Base-by-base conservation (phyloP, 2,329 filamentous ascomycete genomes). In the Leptographium lundbergii region DNA sequence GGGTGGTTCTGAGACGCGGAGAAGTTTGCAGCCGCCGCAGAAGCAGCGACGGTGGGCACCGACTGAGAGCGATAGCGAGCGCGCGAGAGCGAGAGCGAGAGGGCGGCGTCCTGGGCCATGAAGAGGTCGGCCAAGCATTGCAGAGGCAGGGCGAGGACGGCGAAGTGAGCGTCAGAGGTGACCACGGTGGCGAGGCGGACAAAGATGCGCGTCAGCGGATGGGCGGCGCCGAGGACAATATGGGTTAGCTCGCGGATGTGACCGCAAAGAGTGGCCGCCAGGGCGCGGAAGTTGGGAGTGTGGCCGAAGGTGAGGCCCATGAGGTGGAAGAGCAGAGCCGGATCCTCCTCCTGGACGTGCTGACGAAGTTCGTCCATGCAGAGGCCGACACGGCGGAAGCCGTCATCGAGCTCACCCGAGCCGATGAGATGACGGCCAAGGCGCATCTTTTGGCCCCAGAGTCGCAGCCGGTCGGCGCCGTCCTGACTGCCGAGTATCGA, bases 301-400 rank as follows among this genome's bases (percentile, higher is more conserved):
- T 57, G 59, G 53, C 48, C 60, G 48, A 60, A 54, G 19, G 60
- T 61, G 57, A 59, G 61, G 57, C 51, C 54, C 11, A 63, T 59
- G 42, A 67, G 53, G 39, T 65, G 61, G 47, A 63, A 66, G 50
- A 68, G 62, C 29, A 67, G 58, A 7, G 63, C 52, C 22, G 61
- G 63, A 54, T 67, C 66, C 51, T 67, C 61, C 25, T 67, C 65
- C 14, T 55, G 57, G 34, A 68, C 53, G 48, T 66, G 59, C 60
- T 62, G 61, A 9, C 59, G 60, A 24, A 68, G 60, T 52, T 64
- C 57, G 58, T 68, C 66, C 55, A 68, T 61, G 50, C 63, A 61
- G 17, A 22, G 32, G 61, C 65, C 63, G 47, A 67, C 60, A 17
- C 63, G 59, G 5, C 36, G 51, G 24, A 67, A 65, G 0, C 62